These are phyloP conservation scores for Pythium monospermum DNA, from an alignment of 352 stramenopile species.

Conservation along the genomic window DNA sequence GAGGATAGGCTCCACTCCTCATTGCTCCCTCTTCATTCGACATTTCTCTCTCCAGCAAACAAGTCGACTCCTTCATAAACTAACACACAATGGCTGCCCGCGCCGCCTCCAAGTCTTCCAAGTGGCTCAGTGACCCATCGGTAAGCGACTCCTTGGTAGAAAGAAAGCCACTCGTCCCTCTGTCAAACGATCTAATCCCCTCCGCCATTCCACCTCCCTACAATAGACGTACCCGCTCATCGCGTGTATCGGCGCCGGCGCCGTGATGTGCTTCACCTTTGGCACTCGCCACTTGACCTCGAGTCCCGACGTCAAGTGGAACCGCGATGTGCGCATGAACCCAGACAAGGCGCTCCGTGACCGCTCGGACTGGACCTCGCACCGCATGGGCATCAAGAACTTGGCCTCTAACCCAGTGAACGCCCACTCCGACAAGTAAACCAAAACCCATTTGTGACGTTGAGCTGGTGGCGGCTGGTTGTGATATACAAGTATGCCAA, in stretches of 20 bases:
- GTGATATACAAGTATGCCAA: too few species aligned
- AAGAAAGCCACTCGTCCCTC: too few species aligned
- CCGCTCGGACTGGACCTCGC: constrained; percentile 42
- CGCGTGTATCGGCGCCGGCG: constrained; percentile 29
- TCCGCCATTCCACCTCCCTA: too few species aligned
- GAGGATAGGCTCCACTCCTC: too few species aligned
- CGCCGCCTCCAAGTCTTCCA: constrained; percentile 18
- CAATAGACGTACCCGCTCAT: constrained; percentile 49
- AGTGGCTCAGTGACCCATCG: constrained; percentile 20
- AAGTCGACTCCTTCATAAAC: not conserved
- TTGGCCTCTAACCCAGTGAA: constrained; percentile 43
- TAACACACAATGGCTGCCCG: constrained; percentile 8
- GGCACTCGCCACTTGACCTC: constrained; percentile 45
- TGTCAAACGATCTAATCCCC: too few species aligned
- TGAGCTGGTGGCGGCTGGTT: too few species aligned
- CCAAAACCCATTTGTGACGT: too few species aligned
- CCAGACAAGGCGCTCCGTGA: constrained; percentile 39
- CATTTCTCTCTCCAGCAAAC: constrained; percentile 13
- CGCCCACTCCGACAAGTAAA: constrained; percentile 13
- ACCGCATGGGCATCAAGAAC: constrained; percentile 39
- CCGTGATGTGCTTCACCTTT: constrained; percentile 33
- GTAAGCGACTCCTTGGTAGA: too few species aligned
- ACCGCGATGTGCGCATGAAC: constrained; percentile 55
- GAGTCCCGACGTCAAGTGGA: constrained; percentile 56
- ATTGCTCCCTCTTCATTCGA: constrained; percentile 23